These are phyloP conservation scores for Gremmenia infestans DNA, from an alignment of 2,329 filamentous ascomycete species.

Conservation along the genomic window DNA sequence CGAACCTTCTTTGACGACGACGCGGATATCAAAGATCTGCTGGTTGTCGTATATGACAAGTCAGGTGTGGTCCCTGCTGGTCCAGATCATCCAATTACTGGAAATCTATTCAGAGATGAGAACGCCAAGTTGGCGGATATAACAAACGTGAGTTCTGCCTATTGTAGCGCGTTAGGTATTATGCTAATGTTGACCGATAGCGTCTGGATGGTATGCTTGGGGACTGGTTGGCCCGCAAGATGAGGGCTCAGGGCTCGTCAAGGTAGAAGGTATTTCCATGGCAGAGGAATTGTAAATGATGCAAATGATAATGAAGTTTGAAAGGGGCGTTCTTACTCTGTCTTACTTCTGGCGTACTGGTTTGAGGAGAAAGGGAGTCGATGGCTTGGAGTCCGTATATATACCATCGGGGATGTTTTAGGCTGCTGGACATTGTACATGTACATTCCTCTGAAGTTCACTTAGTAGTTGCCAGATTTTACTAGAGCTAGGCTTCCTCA, in stretches of 20 bases:
- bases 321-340: slow-evolving; percentile 9
- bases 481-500: not conserved
- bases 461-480: not conserved
- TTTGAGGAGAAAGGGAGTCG: slow-evolving; percentile 8
- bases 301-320: slow-evolving; percentile 22
- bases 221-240: slow-evolving; percentile 71
- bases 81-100: slow-evolving; percentile 79
- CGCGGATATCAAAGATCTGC: slow-evolving; percentile 80
- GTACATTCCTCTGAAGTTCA: not conserved
- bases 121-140: slow-evolving; percentile 83
- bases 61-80: slow-evolving; percentile 73
- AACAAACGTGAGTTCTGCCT: slow-evolving; percentile 55
- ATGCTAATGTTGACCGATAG: slow-evolving; percentile 33
- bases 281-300: slow-evolving; percentile 24
- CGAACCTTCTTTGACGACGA: slow-evolving; percentile 88
- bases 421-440: not conserved
- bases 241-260: slow-evolving; percentile 39
- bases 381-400: slow-evolving; percentile 3
- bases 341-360: slow-evolving; percentile 12
- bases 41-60: slow-evolving; percentile 90
- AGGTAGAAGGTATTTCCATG: slow-evolving; percentile 15
- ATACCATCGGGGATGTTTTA: slow-evolving; percentile 23
- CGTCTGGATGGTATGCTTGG: slow-evolving; percentile 85
- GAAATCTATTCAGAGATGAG: slow-evolving; percentile 78
- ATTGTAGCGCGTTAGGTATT: not conserved